Percentiles rank a stretch among this genome's conserved stretches.
Conservation (phyloP, 1,284 basidiomycete genomes). For the Volvariella surrecta region DNA sequence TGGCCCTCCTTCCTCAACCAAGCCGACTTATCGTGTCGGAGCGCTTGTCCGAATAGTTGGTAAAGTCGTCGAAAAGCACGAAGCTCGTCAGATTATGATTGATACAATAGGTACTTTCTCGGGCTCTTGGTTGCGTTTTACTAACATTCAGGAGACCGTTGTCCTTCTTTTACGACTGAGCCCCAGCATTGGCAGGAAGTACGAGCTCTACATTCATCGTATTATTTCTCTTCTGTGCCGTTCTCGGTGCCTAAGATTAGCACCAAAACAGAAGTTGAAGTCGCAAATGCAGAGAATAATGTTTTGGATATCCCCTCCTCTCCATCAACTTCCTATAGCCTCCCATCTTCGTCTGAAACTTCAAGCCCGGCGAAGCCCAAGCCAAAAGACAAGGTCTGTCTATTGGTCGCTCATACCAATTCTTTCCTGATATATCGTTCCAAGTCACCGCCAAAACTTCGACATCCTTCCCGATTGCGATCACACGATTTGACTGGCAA, state of each 20-base stretch:
- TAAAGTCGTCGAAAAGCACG: conserved; percentile 30
- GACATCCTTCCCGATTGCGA: conserved; percentile 60
- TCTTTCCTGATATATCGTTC: not conserved
- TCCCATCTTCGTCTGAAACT: conserved; percentile 8
- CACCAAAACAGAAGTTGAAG: too few relatives aligned
- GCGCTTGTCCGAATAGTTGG: conserved; percentile 40
- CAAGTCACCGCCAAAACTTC: conserved; percentile 41
- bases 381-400: conserved; percentile 10
- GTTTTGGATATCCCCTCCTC: conserved; percentile 12
- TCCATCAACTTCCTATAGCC: conserved; percentile 7
- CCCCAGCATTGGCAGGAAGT: conserved; percentile 49
- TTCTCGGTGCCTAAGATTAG: too few relatives aligned
- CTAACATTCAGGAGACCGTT: conserved; percentile 26
- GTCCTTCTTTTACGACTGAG: conserved; percentile 48
- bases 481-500: conserved; percentile 56
- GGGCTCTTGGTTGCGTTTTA: conserved; percentile 5
- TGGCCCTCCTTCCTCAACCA: not conserved
- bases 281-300: too few relatives aligned
- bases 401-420: not conserved
- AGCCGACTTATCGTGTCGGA: conserved; percentile 34
- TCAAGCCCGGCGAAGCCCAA: conserved; percentile 17
- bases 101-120: conserved; percentile 33
- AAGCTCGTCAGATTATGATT: conserved; percentile 38
- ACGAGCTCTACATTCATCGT: conserved; percentile 39
- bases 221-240: conserved; percentile 29